Evolutionary conservation across 306 rosid species (phyloP), one percentile per base, ranked within the genome.

Genomic region (Lupinus albus): DNA sequence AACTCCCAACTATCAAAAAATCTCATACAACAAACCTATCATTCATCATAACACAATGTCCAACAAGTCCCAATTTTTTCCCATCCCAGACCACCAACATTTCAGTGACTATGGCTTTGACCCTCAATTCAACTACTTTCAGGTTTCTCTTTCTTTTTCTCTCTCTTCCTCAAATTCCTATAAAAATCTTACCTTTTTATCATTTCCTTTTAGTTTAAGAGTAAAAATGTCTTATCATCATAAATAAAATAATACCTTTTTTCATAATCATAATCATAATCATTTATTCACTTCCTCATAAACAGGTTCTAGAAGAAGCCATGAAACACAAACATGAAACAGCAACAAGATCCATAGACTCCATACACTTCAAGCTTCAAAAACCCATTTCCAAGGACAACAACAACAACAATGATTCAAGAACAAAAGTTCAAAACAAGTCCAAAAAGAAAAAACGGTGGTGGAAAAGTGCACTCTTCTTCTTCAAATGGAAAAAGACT

Each of bases 21-120:
- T 20, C 25, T 20, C 25, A 20, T 1, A 2, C 2, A 20, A 20
- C 25, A 20, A 20, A 20, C 25, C 25, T 2, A 20, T 2, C 25
- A 1, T 1, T 20, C 25, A 20, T 20, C 25, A 20, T 20, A 20
- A 25, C 2, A 25, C 30, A 25, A 25, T 25, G 30, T 82, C 96
- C 0, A 82, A 44, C 76, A 88, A 86, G 49, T 77, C 97, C 6
- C 98, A 97, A 10, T 73, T 93, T 33, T 93, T 89, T 13, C 96
- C 95, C 11, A 83, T 89, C 56, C 85, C 95, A 6, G 81, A 92
- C 36, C 92, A 96, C 1, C 98, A 88, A 35, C 99, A 93, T 54
- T 93, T 86, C 81, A 88, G 91, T 59, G 99, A 93, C 84, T 93
- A 93, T 70, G 99, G 99, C 67, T 93, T 93, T 64, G 98, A 93